A percentile compares a stretch with the other conserved stretches of the same genome.
phyloP scores from a whole-genome alignment of 306 rosid species.

The Trichosanthes cucumerina region DNA sequence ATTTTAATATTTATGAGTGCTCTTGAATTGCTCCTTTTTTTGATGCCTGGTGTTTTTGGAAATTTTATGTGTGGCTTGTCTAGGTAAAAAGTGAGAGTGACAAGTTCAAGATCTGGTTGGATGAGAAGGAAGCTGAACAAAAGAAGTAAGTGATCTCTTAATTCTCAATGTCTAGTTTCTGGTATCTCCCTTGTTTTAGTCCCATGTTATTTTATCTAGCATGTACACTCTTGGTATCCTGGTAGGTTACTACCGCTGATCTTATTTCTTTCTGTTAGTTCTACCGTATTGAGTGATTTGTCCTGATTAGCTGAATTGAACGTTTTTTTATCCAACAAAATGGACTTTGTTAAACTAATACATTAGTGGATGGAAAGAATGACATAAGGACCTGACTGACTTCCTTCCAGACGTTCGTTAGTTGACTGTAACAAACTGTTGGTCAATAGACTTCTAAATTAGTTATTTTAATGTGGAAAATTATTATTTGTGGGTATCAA shows the following conservation, averaged over 20 bases:
- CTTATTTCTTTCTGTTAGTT: not conserved
- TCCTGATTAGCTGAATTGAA: not conserved
- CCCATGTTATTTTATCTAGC: not conserved
- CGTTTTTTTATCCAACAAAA: not conserved
- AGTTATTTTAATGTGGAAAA: not conserved
- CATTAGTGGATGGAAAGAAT: not conserved
- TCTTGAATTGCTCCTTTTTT: not conserved
- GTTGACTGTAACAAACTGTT: not conserved
- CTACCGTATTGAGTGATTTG: not conserved
- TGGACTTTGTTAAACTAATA: not conserved
- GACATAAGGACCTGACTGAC: not conserved
- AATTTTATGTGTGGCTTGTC: conserved; percentile 12
- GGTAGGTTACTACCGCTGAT: not conserved
- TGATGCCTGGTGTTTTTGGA: conserved; percentile 2
- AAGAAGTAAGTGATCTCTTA: conserved; percentile 43
- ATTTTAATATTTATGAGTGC: not conserved
- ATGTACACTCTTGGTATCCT: conserved; percentile 5
- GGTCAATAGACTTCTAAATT: not conserved
- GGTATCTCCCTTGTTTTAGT: not conserved
- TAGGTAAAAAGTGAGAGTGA: conserved; percentile 55
- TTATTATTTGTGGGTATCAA: not conserved
- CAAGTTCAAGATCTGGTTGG: conserved; percentile 67
- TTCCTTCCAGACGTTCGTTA: not conserved
- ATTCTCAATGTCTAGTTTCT: not conserved
- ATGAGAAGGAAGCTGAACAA: conserved; percentile 76